Conservation (phyloP, 805 yeast species). For the Hanseniaspora vineae region DNA sequence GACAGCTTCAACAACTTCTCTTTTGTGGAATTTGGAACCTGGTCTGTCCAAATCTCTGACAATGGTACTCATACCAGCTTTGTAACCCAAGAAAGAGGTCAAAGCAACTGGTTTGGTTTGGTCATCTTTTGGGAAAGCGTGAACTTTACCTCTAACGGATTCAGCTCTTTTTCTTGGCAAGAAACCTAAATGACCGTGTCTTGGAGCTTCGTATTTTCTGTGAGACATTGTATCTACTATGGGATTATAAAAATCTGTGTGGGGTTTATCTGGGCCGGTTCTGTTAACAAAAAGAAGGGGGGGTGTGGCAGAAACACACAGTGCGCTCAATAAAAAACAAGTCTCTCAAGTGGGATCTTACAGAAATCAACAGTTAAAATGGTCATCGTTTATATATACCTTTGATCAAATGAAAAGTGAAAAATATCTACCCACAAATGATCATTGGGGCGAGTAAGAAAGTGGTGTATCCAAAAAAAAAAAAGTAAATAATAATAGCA, state of each 20-base stretch:
- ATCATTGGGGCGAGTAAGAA: too few relatives aligned
- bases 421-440: too few relatives aligned
- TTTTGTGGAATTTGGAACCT: slow-evolving; percentile 99
- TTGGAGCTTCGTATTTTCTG: slow-evolving; percentile 99
- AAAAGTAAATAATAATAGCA: too few relatives aligned
- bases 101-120: slow-evolving; percentile 94
- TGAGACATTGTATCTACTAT: slow-evolving; percentile 62
- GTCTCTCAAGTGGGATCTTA: too few relatives aligned
- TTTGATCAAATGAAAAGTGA: too few relatives aligned
- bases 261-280: slow-evolving; percentile 7
- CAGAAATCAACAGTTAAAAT: too few relatives aligned
- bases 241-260: slow-evolving; percentile 16
- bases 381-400: too few relatives aligned
- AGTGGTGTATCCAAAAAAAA: too few relatives aligned
- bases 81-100: slow-evolving; percentile 99
- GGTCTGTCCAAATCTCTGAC: slow-evolving; percentile 99
- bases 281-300: not conserved
- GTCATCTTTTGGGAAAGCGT: slow-evolving; percentile 99
- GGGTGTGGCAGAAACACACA: too few relatives aligned
- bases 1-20: slow-evolving; percentile 99
- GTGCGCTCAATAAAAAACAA: too few relatives aligned
- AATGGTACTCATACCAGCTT: slow-evolving; percentile 99
- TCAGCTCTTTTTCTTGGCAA: slow-evolving; percentile 99
- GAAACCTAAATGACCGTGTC: slow-evolving; percentile 99
- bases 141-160: slow-evolving; percentile 96